phyloP scores from a whole-genome alignment of 2,329 filamentous ascomycete species.

The Sporothrix brasiliensis region DNA sequence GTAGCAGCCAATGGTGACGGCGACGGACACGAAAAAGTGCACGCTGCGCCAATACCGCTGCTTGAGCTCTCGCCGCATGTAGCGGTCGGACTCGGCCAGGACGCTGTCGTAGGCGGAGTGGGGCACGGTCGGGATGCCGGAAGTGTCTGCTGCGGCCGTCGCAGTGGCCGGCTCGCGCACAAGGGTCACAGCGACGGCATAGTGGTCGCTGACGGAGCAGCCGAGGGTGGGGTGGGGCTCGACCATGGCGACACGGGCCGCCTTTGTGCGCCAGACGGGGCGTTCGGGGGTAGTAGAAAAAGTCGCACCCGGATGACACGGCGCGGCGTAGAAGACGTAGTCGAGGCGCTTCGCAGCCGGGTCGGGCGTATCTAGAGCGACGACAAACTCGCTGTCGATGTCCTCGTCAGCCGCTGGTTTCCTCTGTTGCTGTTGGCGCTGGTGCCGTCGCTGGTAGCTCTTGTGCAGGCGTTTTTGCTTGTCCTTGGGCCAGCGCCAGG shows the following conservation, averaged over 20 bases:
- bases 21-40: slow-evolving; percentile 72
- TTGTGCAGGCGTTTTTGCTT: slow-evolving; percentile 33
- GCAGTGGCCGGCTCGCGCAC: background rate
- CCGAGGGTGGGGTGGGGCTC: slow-evolving; percentile 76
- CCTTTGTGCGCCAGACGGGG: slow-evolving; percentile 67
- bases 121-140: slow-evolving; percentile 4
- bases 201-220: slow-evolving; percentile 93
- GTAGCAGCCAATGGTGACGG: slow-evolving; percentile 72
- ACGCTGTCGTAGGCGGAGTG: slow-evolving; percentile 62
- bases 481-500: slow-evolving; percentile 77
- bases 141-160: background rate
- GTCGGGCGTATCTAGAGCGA: slow-evolving; percentile 66
- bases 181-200: slow-evolving; percentile 83
- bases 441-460: slow-evolving; percentile 15
- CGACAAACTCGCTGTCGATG: slow-evolving; percentile 24
- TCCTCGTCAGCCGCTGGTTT: background rate
- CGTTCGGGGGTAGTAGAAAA: slow-evolving; percentile 37
- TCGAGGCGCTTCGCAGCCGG: slow-evolving; percentile 83
- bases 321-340: slow-evolving; percentile 72
- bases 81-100: slow-evolving; percentile 68
- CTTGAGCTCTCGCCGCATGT: slow-evolving; percentile 68
- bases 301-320: slow-evolving; percentile 43
- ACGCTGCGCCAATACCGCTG: slow-evolving; percentile 72
- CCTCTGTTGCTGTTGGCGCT: background rate
- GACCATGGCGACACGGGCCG: slow-evolving; percentile 75